Base-by-base conservation (phyloP, 176 grass and related monocot species). In the Dendrocalamus sinicus region DNA sequence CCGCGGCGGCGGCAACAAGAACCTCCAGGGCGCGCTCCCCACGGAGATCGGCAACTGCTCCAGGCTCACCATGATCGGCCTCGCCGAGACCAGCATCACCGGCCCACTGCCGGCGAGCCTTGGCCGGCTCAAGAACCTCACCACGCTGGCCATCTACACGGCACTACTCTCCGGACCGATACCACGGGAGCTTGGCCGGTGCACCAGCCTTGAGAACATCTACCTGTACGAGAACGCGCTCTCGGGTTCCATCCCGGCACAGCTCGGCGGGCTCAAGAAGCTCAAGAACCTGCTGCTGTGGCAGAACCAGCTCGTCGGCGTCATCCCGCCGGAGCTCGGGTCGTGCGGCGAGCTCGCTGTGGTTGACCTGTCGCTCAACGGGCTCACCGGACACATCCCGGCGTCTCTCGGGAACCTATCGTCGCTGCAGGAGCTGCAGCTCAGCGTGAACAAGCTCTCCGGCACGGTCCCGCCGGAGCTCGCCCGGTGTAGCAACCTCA, bases 221-320 rank as follows among this genome's bases (percentile, higher is more conserved):
- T 97, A 97, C 84, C 73, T 97, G 63, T 94, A 94, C 85, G 85
- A 89, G 83, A 97, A 97, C 82, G 72, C 86, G 37, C 86, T 97
- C 3, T 94, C 95, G 1, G 92, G 92, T 3, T 77, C 92, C 43
- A 91, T 97, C 72, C 95, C 92, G n/a, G 35, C 90, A n/a, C 75
- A 93, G 86, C 82, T 97, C 39, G 87, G 95, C 22, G 69, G 58
- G 23, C 89, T 94, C 81, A 86, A 79, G 63, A 81, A 75, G 32
- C 95, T 97, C 55, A 87, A 60, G 32, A 92, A 92, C 53, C 87
- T 97, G 68, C 90, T 94, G 44, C 45, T 94, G 17, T 97, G 92
- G 83, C 92, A 94, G 84, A 97, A 97, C 81, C 84, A 91, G 60
- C 80, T 97, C 41, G 89, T 94, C 12, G 95, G 95, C 55, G 65